Conservation (phyloP, 345 rosid genomes). For the Acer yangbiense region DNA sequence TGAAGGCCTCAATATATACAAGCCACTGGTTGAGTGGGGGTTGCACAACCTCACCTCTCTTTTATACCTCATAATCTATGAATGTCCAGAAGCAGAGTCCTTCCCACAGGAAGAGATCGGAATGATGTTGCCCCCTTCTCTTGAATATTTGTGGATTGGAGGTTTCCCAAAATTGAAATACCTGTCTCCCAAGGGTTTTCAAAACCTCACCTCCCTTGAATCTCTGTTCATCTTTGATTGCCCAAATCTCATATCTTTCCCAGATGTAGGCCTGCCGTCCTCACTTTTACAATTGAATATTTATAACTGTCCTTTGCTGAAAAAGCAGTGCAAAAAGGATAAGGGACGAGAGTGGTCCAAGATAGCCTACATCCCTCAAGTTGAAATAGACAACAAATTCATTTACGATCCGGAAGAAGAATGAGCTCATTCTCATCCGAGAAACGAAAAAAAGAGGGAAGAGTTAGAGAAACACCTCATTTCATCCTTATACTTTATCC, state of each 20-base stretch:
- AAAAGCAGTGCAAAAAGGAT: slow-evolving; percentile 20
- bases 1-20: too few species aligned
- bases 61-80: too few species aligned
- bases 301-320: background rate
- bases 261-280: background rate
- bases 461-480: background rate
- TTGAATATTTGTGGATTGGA: too few species aligned
- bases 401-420: background rate
- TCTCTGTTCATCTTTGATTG: background rate
- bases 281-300: background rate
- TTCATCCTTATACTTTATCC: background rate
- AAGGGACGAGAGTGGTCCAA: slow-evolving; percentile 20
- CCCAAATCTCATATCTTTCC: background rate
- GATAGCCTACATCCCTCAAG: slow-evolving; percentile 20
- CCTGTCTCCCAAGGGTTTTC: background rate
- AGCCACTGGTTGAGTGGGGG: too few species aligned
- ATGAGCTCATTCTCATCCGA: background rate
- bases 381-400: background rate
- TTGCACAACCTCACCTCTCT: too few species aligned
- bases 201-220: slow-evolving; percentile 22
- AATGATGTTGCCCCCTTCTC: too few species aligned
- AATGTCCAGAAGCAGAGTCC: too few species aligned
- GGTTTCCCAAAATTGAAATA: too few species aligned
- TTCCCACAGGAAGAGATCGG: too few species aligned
- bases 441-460: too few species aligned